Percentiles rank a stretch among this genome's conserved stretches.
Evolutionary conservation across 805 yeast genomes (phyloP).

Genomic region (Yamadazyma phyllophila): DNA sequence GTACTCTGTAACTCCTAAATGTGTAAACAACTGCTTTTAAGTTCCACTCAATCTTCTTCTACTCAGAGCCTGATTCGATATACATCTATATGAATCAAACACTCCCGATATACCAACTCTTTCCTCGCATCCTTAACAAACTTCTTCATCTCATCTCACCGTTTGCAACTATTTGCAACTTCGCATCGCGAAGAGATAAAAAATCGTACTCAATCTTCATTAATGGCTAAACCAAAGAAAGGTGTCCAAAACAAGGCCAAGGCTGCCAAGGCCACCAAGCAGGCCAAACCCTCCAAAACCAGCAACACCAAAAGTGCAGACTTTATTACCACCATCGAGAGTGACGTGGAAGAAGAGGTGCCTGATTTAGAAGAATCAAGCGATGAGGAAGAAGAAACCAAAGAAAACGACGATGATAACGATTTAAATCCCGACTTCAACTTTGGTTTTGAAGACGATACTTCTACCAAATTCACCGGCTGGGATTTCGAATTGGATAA

Average conservation of each 20-base stretch:
- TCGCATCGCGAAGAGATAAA: conserved; percentile 1
- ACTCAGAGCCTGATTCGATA: too few species aligned
- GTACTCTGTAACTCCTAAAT: too few species aligned
- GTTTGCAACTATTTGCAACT: neutral
- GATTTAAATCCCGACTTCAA: conserved; percentile 73
- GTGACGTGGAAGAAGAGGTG: conserved; percentile 42
- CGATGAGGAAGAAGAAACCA: conserved; percentile 19
- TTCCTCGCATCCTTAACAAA: too few species aligned
- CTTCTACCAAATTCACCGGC: conserved; percentile 54
- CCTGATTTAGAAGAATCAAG: conserved; percentile 22
- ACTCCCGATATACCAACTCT: too few species aligned
- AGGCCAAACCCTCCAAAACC: neutral
- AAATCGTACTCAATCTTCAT: neutral
- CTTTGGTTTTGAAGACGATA: conserved; percentile 59
- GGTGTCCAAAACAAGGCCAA: conserved; percentile 3
- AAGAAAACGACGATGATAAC: conserved; percentile 35
- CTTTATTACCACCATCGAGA: conserved; percentile 75
- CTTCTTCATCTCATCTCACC: too few species aligned
- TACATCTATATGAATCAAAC: too few species aligned
- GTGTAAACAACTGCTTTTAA: too few species aligned
- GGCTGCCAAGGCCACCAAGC: neutral
- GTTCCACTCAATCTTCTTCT: too few species aligned
- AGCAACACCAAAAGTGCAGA: conserved; percentile 30
- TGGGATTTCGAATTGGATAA: conserved; percentile 75
- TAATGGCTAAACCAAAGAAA: conserved; percentile 4